Evolutionary conservation across 306 rosid genomes (phyloP), one percentile per base, ranked within the genome.

Genomic region (Gynostemma pentaphyllum): DNA sequence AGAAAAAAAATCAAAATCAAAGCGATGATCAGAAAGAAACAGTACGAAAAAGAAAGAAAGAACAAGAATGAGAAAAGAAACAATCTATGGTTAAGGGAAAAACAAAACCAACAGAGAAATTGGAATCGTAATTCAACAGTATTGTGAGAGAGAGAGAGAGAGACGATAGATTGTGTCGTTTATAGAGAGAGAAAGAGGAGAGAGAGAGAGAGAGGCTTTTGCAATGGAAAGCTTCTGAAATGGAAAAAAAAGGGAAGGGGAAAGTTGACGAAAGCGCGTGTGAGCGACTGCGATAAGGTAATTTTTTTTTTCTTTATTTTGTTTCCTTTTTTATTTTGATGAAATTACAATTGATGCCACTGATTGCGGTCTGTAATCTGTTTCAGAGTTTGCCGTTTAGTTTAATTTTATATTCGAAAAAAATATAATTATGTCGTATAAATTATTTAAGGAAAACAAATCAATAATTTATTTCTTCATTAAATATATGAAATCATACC

Each of bases 251-350:
- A 22, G 72, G 56, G 16, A 5, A 59, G 47, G 75, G 81, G 76
- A 72, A 74, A 84, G 85, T 80, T 76, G 79, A 76, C 81, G 69
- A 70, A 76, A 82, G 72, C 64, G 66, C 37, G 66, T 72, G 76
- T 29, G 4, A 9, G 46, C 22, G 26, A 24, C 29, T 30, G 41
- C 37, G 50, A 61, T 49, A 61, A 61, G 36, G 19, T 5, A n/a
- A 53, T 8, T 21, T 32, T 32, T 7, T 32, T 32, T 32, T 32
- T 32, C 37, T 32, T 12, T 14, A 53, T 34, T 4, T 4, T 9
- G 0, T 26, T 13, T 42, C 9, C 12, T 53, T 3, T 9, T 29
- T 44, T 29, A 2, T 32, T 27, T 11, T 29, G 5, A 13, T 29
- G 41, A 54, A 54, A 54, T 29, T 53, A 29, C 61, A 29, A 53